Evolutionary conservation across 73 alveolate genomes (phyloP), one percentile per base, ranked within the genome.

Genomic region (Paraurostyla sp.): DNA sequence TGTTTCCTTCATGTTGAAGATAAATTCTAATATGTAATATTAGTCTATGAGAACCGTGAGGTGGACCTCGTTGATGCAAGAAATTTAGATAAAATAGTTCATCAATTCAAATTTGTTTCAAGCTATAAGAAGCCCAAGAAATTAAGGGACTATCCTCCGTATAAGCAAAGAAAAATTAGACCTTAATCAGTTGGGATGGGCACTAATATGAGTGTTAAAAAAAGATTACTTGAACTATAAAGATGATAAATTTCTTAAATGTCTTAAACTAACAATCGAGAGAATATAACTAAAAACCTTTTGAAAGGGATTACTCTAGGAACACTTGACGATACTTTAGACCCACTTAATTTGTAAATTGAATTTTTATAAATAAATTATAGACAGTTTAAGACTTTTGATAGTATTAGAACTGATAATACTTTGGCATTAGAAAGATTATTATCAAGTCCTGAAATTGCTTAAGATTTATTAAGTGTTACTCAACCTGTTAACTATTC

Each of bases 1-100:
- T n/a, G 7, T 32, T n/a, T 20, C 33, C 4, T 52, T 3, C 27
- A 40, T 4, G 58, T 52, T 6, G 80, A 50, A 78, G 48, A 78
- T 13, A 30, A 60, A 11, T 49, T 36, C n/a, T 9, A 32, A 16
- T 36, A 3, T 20, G 11, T 40, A 36, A 35, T 78, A 9, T 23
- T 78, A 3, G 60, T 78, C 7, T 50, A 78, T 78, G 89, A 78
- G 40, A 78, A 50, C 52, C 6, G 89, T 23, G 78, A 50, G 13
- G 78, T 54, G 2, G 76, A 51, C 0, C 27, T 78, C 29, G 89
- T 36, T 0, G 4, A 11, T 6, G 78, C 41, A 30, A 50, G 35
- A 7, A 60, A 78, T 51, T 38, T 54, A 25, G 42, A n/a, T 18
- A 7, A 49, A 6, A 78, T 3, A 23, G 60, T 78, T 1, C 40